Base-by-base conservation (phyloP, 164 flowering plant genomes). In the Vitis riparia region DNA sequence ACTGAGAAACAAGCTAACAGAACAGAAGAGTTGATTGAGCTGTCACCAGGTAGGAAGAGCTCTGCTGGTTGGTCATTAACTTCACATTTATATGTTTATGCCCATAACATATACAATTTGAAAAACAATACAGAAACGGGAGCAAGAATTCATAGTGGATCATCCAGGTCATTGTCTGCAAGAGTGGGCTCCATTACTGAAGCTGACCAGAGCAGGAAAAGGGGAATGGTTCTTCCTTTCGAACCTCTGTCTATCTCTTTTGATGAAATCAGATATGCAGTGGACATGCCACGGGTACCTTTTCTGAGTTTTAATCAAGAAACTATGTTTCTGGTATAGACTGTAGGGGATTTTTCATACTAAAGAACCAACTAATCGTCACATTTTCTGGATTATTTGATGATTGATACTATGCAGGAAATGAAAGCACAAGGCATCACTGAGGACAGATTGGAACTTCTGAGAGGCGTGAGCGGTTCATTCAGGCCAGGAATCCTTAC, bases 401-500 rank as follows among this genome's bases (percentile, higher is more conserved):
- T 47, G 27, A 0, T 71, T 13, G 57, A 50, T 49, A 56, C 29
- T 51, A 23, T 52, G 37, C 78, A 90, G 92, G 90, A 88, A 86
- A 85, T 90, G 90, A 88, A 81, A 78, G 68, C 59, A 9, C 78
- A 84, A 52, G 87, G 87, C 1, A 17, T 79, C 14, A 3, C 63
- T 27, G 80, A 81, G 68, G 78, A 77, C 16, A 51, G 71, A 19
- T 71, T 84, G 23, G 77, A 77, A 64, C 85, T 84, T 55, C 56
- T 83, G 61, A 81, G 79, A 56, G 86, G 82, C 8, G 76, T 83
- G 12, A 79, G 61, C 60, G 84, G 86, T 44, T 65, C 84, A 8
- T 83, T 83, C 55, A 79, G 83, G 75, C 86, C 86, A 29, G 86
- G 86, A 19, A 77, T 84, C 29, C 70, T 84, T 27, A 84, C 85